Evolutionary conservation across 202 grass and related monocot genomes (phyloP).

Genomic region (Eragrostis tef): DNA sequence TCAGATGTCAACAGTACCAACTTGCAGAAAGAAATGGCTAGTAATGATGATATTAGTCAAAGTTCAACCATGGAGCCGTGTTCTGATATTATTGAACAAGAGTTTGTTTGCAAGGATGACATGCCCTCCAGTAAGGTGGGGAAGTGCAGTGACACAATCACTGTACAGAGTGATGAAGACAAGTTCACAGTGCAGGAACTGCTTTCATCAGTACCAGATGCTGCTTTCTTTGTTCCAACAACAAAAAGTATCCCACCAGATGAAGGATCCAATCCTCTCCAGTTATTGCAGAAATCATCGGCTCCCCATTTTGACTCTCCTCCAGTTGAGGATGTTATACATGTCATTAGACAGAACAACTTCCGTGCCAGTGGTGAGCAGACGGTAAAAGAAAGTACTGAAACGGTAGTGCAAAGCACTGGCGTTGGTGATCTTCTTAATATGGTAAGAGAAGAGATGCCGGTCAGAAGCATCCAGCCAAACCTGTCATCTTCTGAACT

Average conservation of each 20-base stretch:
- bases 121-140: slow-evolving; percentile 39
- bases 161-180: slow-evolving; percentile 62
- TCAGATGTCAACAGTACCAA: slow-evolving; percentile 50
- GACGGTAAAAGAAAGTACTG: slow-evolving; percentile 44
- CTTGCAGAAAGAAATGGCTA: slow-evolving; percentile 63
- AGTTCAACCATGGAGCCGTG: slow-evolving; percentile 53
- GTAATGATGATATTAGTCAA: slow-evolving; percentile 50
- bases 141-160: slow-evolving; percentile 44
- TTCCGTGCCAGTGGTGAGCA: slow-evolving; percentile 64
- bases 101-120: slow-evolving; percentile 71
- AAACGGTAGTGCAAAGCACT: slow-evolving; percentile 46
- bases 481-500: slow-evolving; percentile 45
- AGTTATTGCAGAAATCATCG: slow-evolving; percentile 54
- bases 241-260: slow-evolving; percentile 37
- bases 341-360: slow-evolving; percentile 79
- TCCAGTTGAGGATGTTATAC: slow-evolving; percentile 77
- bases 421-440: slow-evolving; percentile 41
- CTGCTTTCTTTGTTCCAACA: slow-evolving; percentile 55
- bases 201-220: slow-evolving; percentile 70
- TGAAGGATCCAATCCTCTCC: slow-evolving; percentile 45
- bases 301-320: slow-evolving; percentile 55
- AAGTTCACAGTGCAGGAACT: slow-evolving; percentile 87
- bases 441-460: slow-evolving; percentile 57
- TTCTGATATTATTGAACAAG: slow-evolving; percentile 52
- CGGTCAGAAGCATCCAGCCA: slow-evolving; percentile 54